These are phyloP conservation scores for Metschnikowia aberdeeniae DNA, from an alignment of 805 yeast genomes.

Conservation along the genomic window DNA sequence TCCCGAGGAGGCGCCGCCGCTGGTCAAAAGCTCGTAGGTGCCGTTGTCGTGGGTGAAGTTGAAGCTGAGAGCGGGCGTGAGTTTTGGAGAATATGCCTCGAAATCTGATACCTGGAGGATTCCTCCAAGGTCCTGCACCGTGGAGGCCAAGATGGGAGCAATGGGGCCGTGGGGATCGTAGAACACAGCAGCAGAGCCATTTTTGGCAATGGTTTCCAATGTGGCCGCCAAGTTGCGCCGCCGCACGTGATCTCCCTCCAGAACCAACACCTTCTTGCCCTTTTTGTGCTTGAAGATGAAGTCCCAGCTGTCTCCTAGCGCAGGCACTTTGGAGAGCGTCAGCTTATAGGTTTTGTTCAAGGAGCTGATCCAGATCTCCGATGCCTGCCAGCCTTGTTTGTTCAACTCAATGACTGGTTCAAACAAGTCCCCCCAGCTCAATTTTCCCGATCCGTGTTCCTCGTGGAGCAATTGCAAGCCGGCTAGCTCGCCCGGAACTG, in stretches of 20 bases:
- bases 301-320: conserved; percentile 47
- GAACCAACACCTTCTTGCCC: conserved; percentile 24
- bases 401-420: conserved; percentile 71
- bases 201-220: conserved; percentile 60
- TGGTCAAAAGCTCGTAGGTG: conserved; percentile 31
- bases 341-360: conserved; percentile 27
- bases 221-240: conserved; percentile 67
- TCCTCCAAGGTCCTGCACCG: conserved; percentile 60
- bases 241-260: conserved; percentile 55
- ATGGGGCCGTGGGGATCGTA: conserved; percentile 81
- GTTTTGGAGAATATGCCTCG: conserved; percentile 50
- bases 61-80: conserved; percentile 31
- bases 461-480: conserved; percentile 66
- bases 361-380: conserved; percentile 27
- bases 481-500: conserved; percentile 85
- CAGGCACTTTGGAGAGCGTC: conserved; percentile 26
- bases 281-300: conserved; percentile 39
- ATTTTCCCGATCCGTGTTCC: conserved; percentile 64
- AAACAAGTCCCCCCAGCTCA: conserved; percentile 69
- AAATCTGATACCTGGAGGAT: conserved; percentile 65
- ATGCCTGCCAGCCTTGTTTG: conserved; percentile 44
- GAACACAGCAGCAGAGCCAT: conserved; percentile 73
- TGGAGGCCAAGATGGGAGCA: conserved; percentile 52
- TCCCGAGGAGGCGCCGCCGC: conserved; percentile 80
- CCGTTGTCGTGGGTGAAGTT: conserved; percentile 16